Conservation (phyloP, 805 yeast genomes). For the Lipomyces chichibuensis region DNA sequence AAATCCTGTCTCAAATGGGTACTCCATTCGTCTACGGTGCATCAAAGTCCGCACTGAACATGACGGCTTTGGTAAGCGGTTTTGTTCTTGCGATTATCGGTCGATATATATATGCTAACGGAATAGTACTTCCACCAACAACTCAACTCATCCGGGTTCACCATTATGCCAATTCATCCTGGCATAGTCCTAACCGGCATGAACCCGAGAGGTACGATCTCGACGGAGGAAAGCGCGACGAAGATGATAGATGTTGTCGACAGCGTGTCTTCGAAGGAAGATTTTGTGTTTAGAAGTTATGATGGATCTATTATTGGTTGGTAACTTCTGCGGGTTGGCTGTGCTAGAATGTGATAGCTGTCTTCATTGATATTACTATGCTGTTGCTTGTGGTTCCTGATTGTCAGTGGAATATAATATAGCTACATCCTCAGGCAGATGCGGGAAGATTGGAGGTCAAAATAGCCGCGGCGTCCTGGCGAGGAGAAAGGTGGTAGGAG, state of each 20-base stretch:
- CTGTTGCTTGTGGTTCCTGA: too few species aligned
- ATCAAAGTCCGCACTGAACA: neutral
- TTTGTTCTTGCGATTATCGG: neutral
- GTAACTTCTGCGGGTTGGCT: neutral
- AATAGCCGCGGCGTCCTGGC: too few species aligned
- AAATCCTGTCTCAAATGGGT: neutral
- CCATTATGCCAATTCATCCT: conserved; percentile 1
- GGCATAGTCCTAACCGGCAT: neutral
- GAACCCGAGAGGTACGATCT: neutral
- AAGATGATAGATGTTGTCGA: neutral
- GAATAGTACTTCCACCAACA: neutral
- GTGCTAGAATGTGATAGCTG: too few species aligned
- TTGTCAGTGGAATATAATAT: too few species aligned
- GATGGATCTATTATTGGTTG: conserved; percentile 6
- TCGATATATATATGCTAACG: neutral
- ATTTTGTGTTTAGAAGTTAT: neutral
- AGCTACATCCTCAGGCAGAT: too few species aligned
- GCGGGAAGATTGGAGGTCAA: too few species aligned
- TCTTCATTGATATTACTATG: too few species aligned
- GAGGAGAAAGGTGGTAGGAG: too few species aligned
- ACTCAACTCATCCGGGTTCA: neutral
- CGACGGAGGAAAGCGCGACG: conserved; percentile 1
- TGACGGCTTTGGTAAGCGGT: neutral
- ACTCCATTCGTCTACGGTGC: neutral
- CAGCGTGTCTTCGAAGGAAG: neutral